Evolutionary conservation across 805 yeast genomes (phyloP), one percentile per base, ranked within the genome.

Genomic region (Nakazawaea ambrosiae): DNA sequence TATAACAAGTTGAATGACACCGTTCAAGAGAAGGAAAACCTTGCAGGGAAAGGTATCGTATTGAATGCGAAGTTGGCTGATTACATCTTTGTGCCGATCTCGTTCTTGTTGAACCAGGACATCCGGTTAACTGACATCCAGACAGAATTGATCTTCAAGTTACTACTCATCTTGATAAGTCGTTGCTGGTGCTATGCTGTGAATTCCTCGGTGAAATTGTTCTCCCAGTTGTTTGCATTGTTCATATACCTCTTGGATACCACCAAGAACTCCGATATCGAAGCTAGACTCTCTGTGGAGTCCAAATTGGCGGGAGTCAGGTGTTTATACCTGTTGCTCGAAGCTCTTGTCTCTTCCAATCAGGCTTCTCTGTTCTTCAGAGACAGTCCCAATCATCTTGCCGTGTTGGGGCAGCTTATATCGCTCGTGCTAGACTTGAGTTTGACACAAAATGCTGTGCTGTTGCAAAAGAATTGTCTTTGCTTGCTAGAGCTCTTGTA

Each of bases 81-180:
- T 43, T 78, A 78, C 41, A 63, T 79, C 1, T 78, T 77, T 53
- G 67, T 75, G 10, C 87, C 88, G 0, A 47, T 81, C 3, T 67
- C 76, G 1, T 68, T 69, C 37, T 49, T 81, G 7, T 53, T 81
- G 28, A 69, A 70, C 39, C 68, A 68, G 30, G 65, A 65, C 2
- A 44, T 61, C 10, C 33, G 35, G n/a, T 49, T 78, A 1, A 64
- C 69, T 3, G 73, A 70, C 32, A 45, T 65, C 1, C 73, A 66
- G 33, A 56, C 66, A 2, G 78, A 73, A 40, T 54, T 59, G 20
- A 50, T 72, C 1, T 48, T 80, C 8, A 53, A 60, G n/a, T 62
- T 74, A 14, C 46, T 79, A 3, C 50, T 61, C 4, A 47, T 62
- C 4, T 49, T 80, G n/a, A 55, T 76, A 16, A 44, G 50, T 22